Evolutionary conservation across 2,329 filamentous ascomycete species (phyloP), one percentile per base, ranked within the genome.

Genomic region (Pseudogymnoascus sp.): DNA sequence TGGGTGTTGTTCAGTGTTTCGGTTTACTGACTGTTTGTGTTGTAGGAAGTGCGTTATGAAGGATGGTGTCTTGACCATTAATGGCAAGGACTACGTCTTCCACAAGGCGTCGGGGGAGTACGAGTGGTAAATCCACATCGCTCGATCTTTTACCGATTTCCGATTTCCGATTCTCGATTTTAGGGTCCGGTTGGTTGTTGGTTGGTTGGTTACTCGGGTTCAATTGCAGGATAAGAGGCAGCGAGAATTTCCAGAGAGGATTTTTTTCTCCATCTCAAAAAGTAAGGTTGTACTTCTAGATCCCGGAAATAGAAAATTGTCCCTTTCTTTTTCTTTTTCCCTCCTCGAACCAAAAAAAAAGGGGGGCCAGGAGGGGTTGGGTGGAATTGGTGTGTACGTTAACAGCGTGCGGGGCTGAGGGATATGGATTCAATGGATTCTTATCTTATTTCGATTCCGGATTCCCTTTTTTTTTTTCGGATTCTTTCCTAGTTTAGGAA

Each of bases 21-120:
- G 9, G n/a, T 62, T 65, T 63, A 60, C 59, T 67, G 62, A 64
- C 49, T 55, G 28, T 55, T 38, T 71, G 7, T 8, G 74, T 71
- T 78, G 68, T 64, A 88, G 89, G 89, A 99, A 99, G 89, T 99
- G 95, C 78, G 93, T 91, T 1, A 86, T 99, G 67, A 97, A 97
- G 79, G 95, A 99, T 71, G 95, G 95, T 18, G 90, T 99, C 16
- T 82, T 99, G 68, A 96, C 90, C 49, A 91, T 96, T 38, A 93
- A 93, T 68, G 91, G 91, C 69, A 96, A 91, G 77, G 95, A 99
- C 76, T 96, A 96, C 73, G 90, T 99, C 67, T 99, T 99, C 79
- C 92, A 96, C 81, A 97, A 97, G 78, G 95, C 93, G 23, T 92
- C 89, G 52, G 95, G 95, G 71, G 95, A 97, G 78, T 97, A 97